Percentiles rank a stretch among this genome's conserved stretches.
Conservation (phyloP, 768 basidiomycete species). For the Leccinum obscurum region DNA sequence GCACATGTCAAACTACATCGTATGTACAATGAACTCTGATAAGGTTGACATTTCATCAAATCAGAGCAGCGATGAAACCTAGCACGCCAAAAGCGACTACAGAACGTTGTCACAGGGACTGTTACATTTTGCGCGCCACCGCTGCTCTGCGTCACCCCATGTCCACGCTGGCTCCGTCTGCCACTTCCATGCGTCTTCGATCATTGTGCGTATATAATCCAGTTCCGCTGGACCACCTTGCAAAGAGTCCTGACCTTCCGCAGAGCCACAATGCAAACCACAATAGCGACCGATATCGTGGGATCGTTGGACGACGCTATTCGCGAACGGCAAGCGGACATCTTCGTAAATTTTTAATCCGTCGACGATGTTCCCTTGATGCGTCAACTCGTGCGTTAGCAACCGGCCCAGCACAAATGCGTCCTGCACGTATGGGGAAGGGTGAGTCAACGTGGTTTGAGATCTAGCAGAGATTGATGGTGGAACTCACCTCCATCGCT, state of each 20-base stretch:
- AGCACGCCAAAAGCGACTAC: neutral
- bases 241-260: neutral
- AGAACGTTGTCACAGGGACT: neutral
- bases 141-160: neutral
- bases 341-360: slow-evolving; percentile 36
- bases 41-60: neutral
- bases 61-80: neutral
- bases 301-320: slow-evolving; percentile 21
- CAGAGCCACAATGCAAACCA: neutral
- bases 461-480: slow-evolving; percentile 8
- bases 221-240: neutral
- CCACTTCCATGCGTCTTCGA: neutral
- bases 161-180: neutral
- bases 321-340: slow-evolving; percentile 32
- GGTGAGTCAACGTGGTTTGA: neutral
- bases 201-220: neutral
- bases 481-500: slow-evolving; percentile 44
- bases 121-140: neutral
- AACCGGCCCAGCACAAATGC: slow-evolving; percentile 32
- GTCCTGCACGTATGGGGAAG: slow-evolving; percentile 19
- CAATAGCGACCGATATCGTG: slow-evolving; percentile 25
- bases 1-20: no score
- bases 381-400: slow-evolving; percentile 25
- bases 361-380: slow-evolving; percentile 22
- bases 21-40: neutral